Percentiles rank a stretch among this genome's conserved stretches.
phyloP scores from a whole-genome alignment of 2,329 filamentous ascomycete genomes.

The Aspergillus neotritici region DNA sequence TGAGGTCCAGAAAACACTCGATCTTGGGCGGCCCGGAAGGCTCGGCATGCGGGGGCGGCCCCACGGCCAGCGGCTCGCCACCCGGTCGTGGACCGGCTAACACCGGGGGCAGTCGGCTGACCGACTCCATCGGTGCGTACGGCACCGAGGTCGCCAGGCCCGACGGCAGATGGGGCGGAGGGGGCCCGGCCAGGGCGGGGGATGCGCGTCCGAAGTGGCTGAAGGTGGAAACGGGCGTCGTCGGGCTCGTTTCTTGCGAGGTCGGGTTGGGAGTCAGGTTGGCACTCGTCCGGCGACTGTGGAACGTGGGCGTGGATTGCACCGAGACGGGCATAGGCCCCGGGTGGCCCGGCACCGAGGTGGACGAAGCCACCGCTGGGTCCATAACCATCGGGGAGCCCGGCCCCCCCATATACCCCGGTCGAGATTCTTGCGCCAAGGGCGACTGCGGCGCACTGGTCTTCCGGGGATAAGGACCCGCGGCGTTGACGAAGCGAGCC shows the following conservation, averaged over 20 bases:
- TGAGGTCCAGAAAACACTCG: slow-evolving; percentile 35
- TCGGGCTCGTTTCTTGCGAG: slow-evolving; percentile 33
- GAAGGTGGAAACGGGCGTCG: slow-evolving; percentile 29
- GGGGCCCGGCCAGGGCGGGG: slow-evolving; percentile 20
- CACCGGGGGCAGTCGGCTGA: slow-evolving; percentile 20
- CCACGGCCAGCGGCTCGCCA: slow-evolving; percentile 14
- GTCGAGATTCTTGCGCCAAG: slow-evolving; percentile 28
- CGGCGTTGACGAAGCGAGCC: slow-evolving; percentile 26
- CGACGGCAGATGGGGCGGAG: slow-evolving; percentile 15
- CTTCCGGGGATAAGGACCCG: slow-evolving; percentile 26
- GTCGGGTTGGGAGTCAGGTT: slow-evolving; percentile 27
- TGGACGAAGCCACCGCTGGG: slow-evolving; percentile 17
- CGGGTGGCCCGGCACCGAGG: slow-evolving; percentile 14
- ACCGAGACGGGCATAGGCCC: slow-evolving; percentile 18
- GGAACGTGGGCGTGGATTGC: slow-evolving; percentile 31
- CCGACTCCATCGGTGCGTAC: slow-evolving; percentile 23
- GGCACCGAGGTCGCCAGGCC: slow-evolving; percentile 14
- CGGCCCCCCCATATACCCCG: slow-evolving; percentile 23
- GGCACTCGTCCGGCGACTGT: slow-evolving; percentile 27
- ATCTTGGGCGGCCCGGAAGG: slow-evolving; percentile 26
- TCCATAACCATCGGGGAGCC: slow-evolving; percentile 25
- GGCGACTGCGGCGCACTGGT: slow-evolving; percentile 32
- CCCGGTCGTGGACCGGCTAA: slow-evolving; percentile 16
- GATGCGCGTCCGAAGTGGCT: slow-evolving; percentile 28
- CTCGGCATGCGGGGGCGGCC: slow-evolving; percentile 10